Base-by-base conservation (phyloP, 2,329 filamentous ascomycete species). In the Xylariaceae sp. region DNA sequence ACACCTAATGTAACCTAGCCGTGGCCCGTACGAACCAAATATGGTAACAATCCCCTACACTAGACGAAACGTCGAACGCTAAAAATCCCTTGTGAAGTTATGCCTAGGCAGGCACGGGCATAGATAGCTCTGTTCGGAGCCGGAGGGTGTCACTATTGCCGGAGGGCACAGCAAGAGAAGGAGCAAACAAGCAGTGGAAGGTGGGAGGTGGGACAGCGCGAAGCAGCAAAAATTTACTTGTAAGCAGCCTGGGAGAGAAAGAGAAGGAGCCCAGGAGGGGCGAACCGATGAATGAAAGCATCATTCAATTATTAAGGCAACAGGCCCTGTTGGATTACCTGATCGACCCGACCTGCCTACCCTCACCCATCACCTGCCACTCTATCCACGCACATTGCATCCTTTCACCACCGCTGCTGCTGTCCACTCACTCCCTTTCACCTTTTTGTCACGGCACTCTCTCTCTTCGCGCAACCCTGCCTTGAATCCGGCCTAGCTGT, bases 251-350 rank as follows among this genome's bases (percentile, higher is more conserved):
- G 23, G n/a, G 59, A 56, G 55, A 53, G 57, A 55, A 49, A 51
- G 57, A 34, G 7, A 13, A 35, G 18, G 42, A 45, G 9, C 5
- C 11, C 42, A 15, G 13, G 42, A n/a, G 42, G 42, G 42, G 42
- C 13, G 42, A 45, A 3, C 13, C 53, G 59, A 56, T 53, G 48
- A 60, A 63, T 65, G 59, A 53, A 63, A 60, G 61, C 55, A 65
- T 64, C 63, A 64, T 64, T 57, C 50, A 51, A 47, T 9, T n/a
- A 30, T 30, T 30, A 30, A 30, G 23, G 23, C 45, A 55, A 42
- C 37, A 42, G 37, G 37, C 5, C 37, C 13, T 9, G 37, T 42
- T 30, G 23, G 23, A 30, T 30, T 30, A 30, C 23, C 23, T 30
- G 37, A 42, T 42, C 9, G 37, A 10, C 9, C 37, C 37, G 3